These are phyloP conservation scores for Murraya koenigii DNA, from an alignment of 345 rosid genomes.

Conservation along the genomic window DNA sequence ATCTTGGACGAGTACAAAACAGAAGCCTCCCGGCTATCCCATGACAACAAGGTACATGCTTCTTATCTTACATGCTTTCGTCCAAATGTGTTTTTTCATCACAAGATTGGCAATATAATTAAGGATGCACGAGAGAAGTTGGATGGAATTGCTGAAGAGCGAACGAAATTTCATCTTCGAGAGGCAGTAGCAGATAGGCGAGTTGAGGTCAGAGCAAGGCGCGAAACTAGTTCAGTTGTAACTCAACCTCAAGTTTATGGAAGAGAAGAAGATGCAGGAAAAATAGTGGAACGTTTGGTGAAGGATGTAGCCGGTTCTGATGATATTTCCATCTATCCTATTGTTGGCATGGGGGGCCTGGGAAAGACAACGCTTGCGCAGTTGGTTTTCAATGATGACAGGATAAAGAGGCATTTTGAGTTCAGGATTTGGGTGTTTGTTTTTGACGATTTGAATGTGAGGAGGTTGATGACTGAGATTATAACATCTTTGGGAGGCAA, in stretches of 20 bases:
- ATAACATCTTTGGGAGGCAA: background rate
- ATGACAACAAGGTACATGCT: background rate
- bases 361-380: constrained; percentile 3
- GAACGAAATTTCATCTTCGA: background rate
- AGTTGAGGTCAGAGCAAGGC: background rate
- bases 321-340: background rate
- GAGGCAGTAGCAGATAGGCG: background rate
- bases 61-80: background rate
- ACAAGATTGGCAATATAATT: background rate
- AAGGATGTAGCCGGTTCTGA: background rate
- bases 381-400: background rate
- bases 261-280: background rate
- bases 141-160: background rate
- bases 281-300: background rate
- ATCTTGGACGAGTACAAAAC: background rate
- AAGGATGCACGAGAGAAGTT: background rate
- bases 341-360: background rate
- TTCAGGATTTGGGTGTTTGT: background rate
- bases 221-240: background rate
- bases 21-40: background rate
- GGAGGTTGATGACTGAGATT: background rate
- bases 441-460: background rate
- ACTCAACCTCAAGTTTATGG: background rate
- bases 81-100: background rate
- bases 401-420: background rate